phyloP scores from a whole-genome alignment of 1,139 yeast genomes.

The Scheffersomyces lignicola region DNA sequence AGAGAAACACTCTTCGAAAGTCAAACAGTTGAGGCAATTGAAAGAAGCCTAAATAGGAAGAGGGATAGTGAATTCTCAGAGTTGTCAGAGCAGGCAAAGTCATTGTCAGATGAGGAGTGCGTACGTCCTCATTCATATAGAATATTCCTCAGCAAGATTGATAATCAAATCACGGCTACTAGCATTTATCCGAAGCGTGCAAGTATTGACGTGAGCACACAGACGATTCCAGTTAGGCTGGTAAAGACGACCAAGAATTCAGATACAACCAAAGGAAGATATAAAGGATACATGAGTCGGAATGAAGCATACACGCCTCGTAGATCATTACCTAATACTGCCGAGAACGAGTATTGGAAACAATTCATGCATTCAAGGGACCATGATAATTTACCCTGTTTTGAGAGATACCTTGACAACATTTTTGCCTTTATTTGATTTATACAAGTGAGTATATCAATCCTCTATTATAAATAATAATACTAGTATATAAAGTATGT shows the following conservation, averaged over 20 bases:
- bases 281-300: too few relatives aligned
- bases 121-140: neutral
- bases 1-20: constrained; percentile 1
- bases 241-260: neutral
- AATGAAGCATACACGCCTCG: too few relatives aligned
- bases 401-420: neutral
- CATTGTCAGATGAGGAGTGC: neutral
- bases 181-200: neutral
- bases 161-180: constrained; percentile 2
- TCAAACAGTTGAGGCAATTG: neutral
- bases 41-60: neutral
- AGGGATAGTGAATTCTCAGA: neutral
- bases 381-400: neutral
- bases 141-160: constrained; percentile 1
- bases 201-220: neutral
- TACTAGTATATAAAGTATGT: too few relatives aligned
- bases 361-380: neutral
- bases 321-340: too few relatives aligned
- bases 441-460: neutral
- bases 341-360: constrained; percentile 1
- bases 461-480: neutral
- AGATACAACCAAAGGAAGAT: too few relatives aligned
- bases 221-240: too few relatives aligned
- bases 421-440: neutral
- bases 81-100: too few relatives aligned